Conservation (phyloP, 2,329 filamentous ascomycete genomes). For the Phaeoacremonium minimum region DNA sequence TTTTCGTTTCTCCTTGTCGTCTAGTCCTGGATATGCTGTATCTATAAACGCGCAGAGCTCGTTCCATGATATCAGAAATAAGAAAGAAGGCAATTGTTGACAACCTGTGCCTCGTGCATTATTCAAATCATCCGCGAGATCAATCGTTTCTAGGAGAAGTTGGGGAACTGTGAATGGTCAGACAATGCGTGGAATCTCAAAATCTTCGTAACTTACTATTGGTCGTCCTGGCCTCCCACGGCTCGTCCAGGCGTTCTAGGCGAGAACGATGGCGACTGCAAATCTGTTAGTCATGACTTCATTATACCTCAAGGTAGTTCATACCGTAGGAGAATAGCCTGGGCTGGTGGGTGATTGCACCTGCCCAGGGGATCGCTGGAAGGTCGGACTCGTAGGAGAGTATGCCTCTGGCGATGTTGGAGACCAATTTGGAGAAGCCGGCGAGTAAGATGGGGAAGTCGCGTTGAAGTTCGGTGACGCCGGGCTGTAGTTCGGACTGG, state of each 20-base stretch:
- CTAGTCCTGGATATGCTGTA: neutral
- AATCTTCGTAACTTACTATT: constrained; percentile 34
- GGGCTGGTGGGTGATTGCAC: constrained; percentile 63
- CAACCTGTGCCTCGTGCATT: constrained; percentile 16
- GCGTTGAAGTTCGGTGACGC: constrained; percentile 55
- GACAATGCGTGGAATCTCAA: no score
- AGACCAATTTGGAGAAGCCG: constrained; percentile 73
- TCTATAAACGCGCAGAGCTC: neutral
- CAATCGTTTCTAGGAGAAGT: constrained; percentile 32
- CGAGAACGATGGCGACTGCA: constrained; percentile 39
- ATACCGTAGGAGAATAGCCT: constrained; percentile 64
- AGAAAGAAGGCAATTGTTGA: constrained; percentile 17
- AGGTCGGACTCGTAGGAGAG: constrained; percentile 59
- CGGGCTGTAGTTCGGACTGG: constrained; percentile 69
- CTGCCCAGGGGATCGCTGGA: constrained; percentile 49
- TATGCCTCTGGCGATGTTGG: constrained; percentile 66
- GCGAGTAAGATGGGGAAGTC: constrained; percentile 60
- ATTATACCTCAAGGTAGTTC: constrained; percentile 7
- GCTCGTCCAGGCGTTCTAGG: constrained; percentile 38
- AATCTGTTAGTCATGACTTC: constrained; percentile 25
- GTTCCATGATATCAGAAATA: constrained; percentile 3
- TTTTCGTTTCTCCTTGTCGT: constrained; percentile 30
- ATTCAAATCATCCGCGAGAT: constrained; percentile 9
- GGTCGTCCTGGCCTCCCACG: constrained; percentile 28
- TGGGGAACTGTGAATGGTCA: constrained; percentile 22